A percentile compares a stretch with the other conserved stretches of the same genome.
Conservation (phyloP, 1,139 yeast genomes). For the Suhomyces wounanorum region DNA sequence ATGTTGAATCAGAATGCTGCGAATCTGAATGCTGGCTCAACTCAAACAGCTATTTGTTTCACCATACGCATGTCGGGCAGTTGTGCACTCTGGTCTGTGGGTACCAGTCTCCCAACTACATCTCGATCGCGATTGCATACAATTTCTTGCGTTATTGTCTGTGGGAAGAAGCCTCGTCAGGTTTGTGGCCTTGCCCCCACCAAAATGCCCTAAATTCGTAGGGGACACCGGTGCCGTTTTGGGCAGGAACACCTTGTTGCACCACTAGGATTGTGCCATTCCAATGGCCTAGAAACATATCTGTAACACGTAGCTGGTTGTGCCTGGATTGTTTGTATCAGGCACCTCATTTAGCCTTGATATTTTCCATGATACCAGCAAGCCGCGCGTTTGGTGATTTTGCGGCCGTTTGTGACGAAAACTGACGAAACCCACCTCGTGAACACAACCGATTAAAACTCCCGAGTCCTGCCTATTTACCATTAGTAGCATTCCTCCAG, state of each 20-base stretch:
- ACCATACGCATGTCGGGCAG: background rate
- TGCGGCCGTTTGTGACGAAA: constrained; percentile 9
- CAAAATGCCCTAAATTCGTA: background rate
- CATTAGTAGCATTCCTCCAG: background rate
- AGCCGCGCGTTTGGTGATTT: constrained; percentile 2
- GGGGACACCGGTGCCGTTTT: background rate
- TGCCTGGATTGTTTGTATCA: background rate
- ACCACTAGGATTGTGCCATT: background rate
- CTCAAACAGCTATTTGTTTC: background rate
- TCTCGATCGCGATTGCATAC: background rate
- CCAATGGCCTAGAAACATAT: background rate
- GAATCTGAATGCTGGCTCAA: background rate
- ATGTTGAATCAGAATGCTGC: background rate
- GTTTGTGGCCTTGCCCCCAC: background rate
- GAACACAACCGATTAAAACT: background rate
- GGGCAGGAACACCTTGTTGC: background rate
- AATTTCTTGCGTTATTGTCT: background rate
- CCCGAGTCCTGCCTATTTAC: background rate
- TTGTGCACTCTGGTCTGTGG: background rate
- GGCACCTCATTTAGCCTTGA: background rate
- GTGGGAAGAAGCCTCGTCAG: background rate
- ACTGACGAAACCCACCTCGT: constrained; percentile 7
- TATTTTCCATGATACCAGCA: background rate
- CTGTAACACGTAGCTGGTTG: background rate
- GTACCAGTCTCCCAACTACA: background rate